phyloP scores from a whole-genome alignment of 164 flowering plant species.

The Paratinospora sagittata region DNA sequence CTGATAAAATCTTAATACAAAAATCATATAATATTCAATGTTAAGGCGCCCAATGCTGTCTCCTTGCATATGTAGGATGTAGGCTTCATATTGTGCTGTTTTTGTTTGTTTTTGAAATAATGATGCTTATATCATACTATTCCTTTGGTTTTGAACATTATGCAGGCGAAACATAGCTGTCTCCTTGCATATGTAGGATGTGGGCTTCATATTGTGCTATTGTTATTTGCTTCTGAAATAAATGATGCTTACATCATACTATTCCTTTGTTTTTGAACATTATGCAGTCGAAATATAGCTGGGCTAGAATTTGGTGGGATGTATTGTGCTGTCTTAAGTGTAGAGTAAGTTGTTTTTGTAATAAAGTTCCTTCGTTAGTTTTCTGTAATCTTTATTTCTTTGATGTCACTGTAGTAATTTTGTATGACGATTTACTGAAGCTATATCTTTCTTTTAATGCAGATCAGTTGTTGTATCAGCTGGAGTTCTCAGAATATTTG shows the following conservation, averaged over 20 bases:
- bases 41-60: background rate
- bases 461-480: slow-evolving; percentile 88
- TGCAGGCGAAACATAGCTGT: too few relatives aligned
- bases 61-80: background rate
- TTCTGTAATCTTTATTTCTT: slow-evolving; percentile 33
- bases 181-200: too few relatives aligned
- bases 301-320: slow-evolving; percentile 92
- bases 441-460: slow-evolving; percentile 6
- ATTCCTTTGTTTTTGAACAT: background rate
- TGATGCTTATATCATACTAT: background rate
- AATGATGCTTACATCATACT: background rate
- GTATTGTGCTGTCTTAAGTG: slow-evolving; percentile 72
- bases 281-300: slow-evolving; percentile 70
- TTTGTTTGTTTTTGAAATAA: background rate
- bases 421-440: background rate
- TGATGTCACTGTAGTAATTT: background rate
- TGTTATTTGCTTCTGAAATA: background rate
- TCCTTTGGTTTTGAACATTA: background rate
- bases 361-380: background rate
- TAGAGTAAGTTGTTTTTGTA: slow-evolving; percentile 44
- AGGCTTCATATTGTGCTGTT: background rate
- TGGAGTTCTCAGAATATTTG: slow-evolving; percentile 84
- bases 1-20: too few relatives aligned
- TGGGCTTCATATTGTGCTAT: background rate
- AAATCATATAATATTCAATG: too few relatives aligned